phyloP scores from a whole-genome alignment of 768 basidiomycete genomes.

The Brasilioporus rufonigricans region DNA sequence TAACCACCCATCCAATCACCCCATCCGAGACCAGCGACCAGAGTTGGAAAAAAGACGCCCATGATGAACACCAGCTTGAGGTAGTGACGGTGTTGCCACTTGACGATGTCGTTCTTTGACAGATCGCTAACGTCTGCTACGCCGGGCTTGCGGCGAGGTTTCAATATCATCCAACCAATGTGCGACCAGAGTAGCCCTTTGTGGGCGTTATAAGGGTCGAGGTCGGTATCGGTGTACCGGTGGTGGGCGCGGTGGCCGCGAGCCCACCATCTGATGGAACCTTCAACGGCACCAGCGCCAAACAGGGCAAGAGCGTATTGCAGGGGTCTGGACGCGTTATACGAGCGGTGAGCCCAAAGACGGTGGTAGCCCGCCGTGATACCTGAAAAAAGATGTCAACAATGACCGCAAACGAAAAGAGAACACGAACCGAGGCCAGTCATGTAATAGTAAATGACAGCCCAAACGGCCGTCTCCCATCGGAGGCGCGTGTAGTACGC shows the following conservation, averaged over 20 bases:
- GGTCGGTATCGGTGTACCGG: slow-evolving; percentile 94
- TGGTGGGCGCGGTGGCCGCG: slow-evolving; percentile 97
- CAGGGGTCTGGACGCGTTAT: slow-evolving; percentile 84
- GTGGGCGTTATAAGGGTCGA: slow-evolving; percentile 94
- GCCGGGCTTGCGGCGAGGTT: slow-evolving; percentile 85
- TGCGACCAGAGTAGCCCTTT: slow-evolving; percentile 86
- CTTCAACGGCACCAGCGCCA: slow-evolving; percentile 92
- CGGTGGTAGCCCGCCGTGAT: slow-evolving; percentile 96
- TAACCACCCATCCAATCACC: slow-evolving; percentile 85
- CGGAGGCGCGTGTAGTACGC: slow-evolving; percentile 60
- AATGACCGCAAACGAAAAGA: slow-evolving; percentile 29
- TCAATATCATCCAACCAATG: slow-evolving; percentile 91
- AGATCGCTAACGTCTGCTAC: slow-evolving; percentile 89
- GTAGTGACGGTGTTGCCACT: slow-evolving; percentile 89
- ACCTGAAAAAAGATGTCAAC: slow-evolving; percentile 43
- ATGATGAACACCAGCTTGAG: slow-evolving; percentile 63
- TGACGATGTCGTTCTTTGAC: slow-evolving; percentile 71
- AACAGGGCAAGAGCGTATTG: slow-evolving; percentile 82
- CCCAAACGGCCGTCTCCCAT: slow-evolving; percentile 73
- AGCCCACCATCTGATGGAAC: slow-evolving; percentile 99
- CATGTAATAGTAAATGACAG: slow-evolving; percentile 68
- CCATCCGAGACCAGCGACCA: slow-evolving; percentile 80
- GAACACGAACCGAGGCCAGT: slow-evolving; percentile 74
- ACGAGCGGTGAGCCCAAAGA: slow-evolving; percentile 94
- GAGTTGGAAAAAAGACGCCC: slow-evolving; percentile 71